Evolutionary conservation across 495 filamentous ascomycete species (phyloP), one percentile per base, ranked within the genome.

Genomic region (Penicillium longicatenatum): DNA sequence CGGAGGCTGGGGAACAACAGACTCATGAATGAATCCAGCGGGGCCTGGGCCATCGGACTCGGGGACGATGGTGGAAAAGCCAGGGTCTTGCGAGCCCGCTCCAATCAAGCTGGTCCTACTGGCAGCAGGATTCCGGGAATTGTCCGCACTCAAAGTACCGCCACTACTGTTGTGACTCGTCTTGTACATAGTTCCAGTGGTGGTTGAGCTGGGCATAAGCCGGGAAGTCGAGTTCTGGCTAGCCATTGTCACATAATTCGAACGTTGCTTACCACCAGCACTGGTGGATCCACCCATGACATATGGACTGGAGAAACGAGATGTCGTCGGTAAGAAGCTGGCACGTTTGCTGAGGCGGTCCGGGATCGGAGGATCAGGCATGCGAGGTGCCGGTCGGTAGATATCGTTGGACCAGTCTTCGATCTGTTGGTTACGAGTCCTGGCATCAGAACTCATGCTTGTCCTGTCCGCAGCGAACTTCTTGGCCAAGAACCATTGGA

Each of bases 321-420:
- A 97, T 0, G 92, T 97, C 0, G 93, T 59, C 82, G 95, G 60
- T 88, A 79, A 75, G 91, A 75, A 79, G 70, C 90, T 97, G 54
- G 83, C 82, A 56, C 94, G 87, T 75, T 96, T 97, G 79, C 82
- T 91, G 42, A 75, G 73, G 35, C 89, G 81, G 59, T 94, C 91
- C 10, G 60, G 83, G 80, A 68, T 79, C 6, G 79, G 79, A 50
- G 85, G 74, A 58, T 97, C 93, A 1, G 82, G 76, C 59, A 97
- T 76, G 47, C 91, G 87, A 55, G 90, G 90, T 3, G 91, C 90
- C 11, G 92, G 88, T 26, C 91, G 87, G 65, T 98, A 97, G 64
- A 98, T 98, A 62, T 99, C 95, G 58, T 99, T 93, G 12, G 86
- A 88, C 95, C 95, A 99, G 61, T 97, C 93, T 72, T 99, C 95